Percentiles rank a stretch among this genome's conserved stretches.
phyloP scores from a whole-genome alignment of 2,329 filamentous ascomycete species.

The Colletotrichum scovillei region DNA sequence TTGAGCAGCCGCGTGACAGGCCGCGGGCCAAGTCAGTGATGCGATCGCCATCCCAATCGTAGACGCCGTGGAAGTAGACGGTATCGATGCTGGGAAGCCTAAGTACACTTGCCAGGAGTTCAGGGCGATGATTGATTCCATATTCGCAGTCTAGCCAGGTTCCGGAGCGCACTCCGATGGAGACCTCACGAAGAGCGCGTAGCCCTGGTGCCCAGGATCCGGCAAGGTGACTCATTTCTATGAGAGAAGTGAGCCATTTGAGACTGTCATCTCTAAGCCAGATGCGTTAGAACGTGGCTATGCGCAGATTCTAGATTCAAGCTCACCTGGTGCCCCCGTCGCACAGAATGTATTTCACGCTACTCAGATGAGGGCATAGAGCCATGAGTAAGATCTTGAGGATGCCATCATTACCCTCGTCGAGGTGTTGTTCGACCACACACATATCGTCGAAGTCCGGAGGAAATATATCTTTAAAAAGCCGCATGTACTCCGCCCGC shows the following conservation, averaged over 20 bases:
- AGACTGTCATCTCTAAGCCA: not conserved
- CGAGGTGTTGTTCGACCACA: not conserved
- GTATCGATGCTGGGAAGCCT: conserved; percentile 1
- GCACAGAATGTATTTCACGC: conserved; percentile 1
- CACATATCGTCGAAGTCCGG: not conserved
- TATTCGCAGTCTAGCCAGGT: not conserved
- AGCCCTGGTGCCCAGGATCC: not conserved
- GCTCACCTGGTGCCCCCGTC: not conserved
- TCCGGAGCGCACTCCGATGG: not conserved
- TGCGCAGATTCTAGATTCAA: not conserved
- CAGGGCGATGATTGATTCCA: not conserved
- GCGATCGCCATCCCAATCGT: not conserved
- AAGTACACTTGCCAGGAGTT: not conserved
- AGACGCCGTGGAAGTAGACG: not conserved
- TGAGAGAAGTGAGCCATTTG: not conserved
- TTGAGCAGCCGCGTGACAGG: not conserved
- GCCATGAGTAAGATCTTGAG: conserved; percentile 2
- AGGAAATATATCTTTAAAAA: not conserved
- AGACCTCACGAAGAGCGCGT: not conserved
- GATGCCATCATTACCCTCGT: not conserved
- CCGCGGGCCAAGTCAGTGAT: not conserved
- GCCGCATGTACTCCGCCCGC: not conserved
- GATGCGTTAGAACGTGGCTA: not conserved
- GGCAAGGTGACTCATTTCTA: not conserved
- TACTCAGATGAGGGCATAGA: conserved; percentile 7